A percentile compares a stretch with the other conserved stretches of the same genome.
Conservation (phyloP, 1,284 basidiomycete genomes). For the Boletus semigastroideus region DNA sequence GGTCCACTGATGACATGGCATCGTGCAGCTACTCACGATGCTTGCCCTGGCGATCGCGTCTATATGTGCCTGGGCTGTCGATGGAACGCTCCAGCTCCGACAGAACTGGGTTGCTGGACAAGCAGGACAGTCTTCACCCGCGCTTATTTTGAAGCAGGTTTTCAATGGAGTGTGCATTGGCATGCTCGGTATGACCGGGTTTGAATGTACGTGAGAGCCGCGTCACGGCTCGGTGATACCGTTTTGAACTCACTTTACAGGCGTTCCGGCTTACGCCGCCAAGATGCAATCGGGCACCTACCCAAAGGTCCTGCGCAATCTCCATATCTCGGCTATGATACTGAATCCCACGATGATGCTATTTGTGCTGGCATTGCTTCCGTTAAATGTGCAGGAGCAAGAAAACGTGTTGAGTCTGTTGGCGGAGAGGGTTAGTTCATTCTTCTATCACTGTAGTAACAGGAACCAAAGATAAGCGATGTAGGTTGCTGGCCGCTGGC, state of each 20-base stretch:
- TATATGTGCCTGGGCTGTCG: conserved; percentile 49
- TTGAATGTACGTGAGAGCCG: conserved; percentile 50
- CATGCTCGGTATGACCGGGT: conserved; percentile 69
- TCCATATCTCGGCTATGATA: conserved; percentile 58
- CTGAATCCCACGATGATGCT: conserved; percentile 57
- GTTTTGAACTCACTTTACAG: conserved; percentile 31
- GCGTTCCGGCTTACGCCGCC: conserved; percentile 62
- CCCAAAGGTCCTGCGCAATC: conserved; percentile 58
- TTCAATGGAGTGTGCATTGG: conserved; percentile 68
- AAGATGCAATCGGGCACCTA: conserved; percentile 55
- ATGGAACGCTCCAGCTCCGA: conserved; percentile 47
- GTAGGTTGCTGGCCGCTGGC: conserved; percentile 56
- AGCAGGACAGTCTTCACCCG: conserved; percentile 27
- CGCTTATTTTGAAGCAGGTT: conserved; percentile 42
- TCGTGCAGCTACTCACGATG: conserved; percentile 53
- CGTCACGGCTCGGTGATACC: not conserved
- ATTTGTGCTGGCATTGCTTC: conserved; percentile 57
- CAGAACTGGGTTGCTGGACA: conserved; percentile 54
- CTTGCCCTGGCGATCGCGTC: conserved; percentile 48
- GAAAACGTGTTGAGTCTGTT: conserved; percentile 62
- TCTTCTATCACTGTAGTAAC: conserved; percentile 1
- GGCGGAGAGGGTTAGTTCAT: conserved; percentile 42
- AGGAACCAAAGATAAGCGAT: not conserved
- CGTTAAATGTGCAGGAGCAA: conserved; percentile 47
- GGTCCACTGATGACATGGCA: conserved; percentile 6